Evolutionary conservation across 139 green algal genomes (phyloP).

Genomic region (Coelastrella sp.): DNA sequence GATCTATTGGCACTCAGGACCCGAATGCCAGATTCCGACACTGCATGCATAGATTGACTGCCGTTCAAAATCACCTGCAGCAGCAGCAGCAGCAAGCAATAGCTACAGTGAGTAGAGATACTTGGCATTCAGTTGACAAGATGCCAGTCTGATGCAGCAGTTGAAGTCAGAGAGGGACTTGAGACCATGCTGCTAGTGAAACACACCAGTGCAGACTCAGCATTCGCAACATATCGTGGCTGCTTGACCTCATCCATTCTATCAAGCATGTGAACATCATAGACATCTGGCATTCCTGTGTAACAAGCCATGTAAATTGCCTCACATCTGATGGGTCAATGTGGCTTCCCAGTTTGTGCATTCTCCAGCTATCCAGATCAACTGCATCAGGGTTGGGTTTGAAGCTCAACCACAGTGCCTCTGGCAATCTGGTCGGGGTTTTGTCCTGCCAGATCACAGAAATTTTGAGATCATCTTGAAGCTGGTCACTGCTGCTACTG

Average conservation of each 20-base stretch:
- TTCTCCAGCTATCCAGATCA: constrained; percentile 51
- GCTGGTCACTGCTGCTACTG: not conserved
- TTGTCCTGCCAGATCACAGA: constrained; percentile 63
- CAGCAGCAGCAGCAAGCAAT: not conserved
- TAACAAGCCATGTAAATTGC: not conserved
- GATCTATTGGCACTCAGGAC: constrained; percentile 29
- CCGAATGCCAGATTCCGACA: constrained; percentile 59
- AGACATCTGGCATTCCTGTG: no score
- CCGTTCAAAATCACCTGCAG: constrained; percentile 63
- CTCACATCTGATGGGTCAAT: constrained; percentile 62
- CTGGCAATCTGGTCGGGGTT: constrained; percentile 71
- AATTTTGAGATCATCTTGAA: not conserved
- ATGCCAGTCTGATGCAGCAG: no score
- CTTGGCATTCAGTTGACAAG: no score
- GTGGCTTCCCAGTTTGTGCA: constrained; percentile 66
- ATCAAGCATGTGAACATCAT: no score
- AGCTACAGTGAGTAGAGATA: not conserved
- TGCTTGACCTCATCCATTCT: no score
- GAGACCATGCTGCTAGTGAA: no score
- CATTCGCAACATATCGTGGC: no score
- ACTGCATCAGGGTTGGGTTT: constrained; percentile 36
- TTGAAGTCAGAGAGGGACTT: no score
- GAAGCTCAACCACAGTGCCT: constrained; percentile 65
- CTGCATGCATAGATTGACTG: constrained; percentile 68
- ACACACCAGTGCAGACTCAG: no score